Conservation (phyloP, 306 rosid species). For the Ziziphus jujuba region DNA sequence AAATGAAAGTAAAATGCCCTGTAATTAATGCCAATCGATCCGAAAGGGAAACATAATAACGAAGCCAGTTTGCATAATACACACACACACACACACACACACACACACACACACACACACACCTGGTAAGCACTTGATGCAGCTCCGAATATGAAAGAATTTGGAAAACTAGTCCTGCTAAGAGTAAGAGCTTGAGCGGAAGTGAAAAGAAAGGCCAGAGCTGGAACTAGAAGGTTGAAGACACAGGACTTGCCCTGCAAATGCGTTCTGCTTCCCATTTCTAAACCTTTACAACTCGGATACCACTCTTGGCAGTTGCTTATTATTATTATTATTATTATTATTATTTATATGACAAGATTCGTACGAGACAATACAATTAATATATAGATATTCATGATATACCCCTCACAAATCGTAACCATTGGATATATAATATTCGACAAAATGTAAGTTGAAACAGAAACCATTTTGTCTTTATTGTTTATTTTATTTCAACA, state of each 20-base stretch:
- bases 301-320: too few relatives aligned
- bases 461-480: too few relatives aligned
- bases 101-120: neutral
- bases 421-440: too few relatives aligned
- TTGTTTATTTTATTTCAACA: too few relatives aligned
- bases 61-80: neutral
- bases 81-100: constrained; percentile 22
- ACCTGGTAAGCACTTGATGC: constrained; percentile 54
- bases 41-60: neutral
- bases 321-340: too few relatives aligned
- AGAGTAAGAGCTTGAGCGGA: neutral
- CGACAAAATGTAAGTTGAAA: too few relatives aligned
- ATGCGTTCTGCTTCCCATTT: neutral
- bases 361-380: too few relatives aligned
- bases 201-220: neutral
- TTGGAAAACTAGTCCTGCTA: constrained; percentile 32
- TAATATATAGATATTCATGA: too few relatives aligned
- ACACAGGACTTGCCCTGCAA: neutral
- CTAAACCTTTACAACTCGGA: neutral
- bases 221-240: neutral
- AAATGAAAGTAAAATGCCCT: too few relatives aligned
- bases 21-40: neutral
- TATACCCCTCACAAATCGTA: too few relatives aligned
- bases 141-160: constrained; percentile 33
- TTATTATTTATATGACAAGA: too few relatives aligned